These are phyloP conservation scores for Leishmania tropica DNA, from an alignment of 208 protist genomes.

Conservation along the genomic window DNA sequence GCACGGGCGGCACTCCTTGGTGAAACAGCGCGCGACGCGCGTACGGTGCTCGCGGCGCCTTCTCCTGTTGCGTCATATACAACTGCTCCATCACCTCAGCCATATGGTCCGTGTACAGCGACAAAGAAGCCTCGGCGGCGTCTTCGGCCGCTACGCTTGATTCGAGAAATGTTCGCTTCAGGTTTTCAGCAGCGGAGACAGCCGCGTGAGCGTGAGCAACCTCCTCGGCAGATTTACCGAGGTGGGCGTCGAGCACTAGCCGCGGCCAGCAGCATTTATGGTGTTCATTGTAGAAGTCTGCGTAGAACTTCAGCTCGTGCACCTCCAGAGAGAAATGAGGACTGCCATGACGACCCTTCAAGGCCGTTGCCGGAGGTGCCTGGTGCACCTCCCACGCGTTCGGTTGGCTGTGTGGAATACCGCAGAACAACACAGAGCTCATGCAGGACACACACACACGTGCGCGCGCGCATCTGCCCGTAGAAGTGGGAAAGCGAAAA, in stretches of 20 bases:
- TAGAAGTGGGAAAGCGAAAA: background rate
- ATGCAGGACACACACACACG: background rate
- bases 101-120: background rate
- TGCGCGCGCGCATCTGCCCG: background rate
- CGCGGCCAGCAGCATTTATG: slow-evolving; percentile 68
- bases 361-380: background rate
- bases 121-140: background rate
- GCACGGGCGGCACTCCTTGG: slow-evolving; percentile 36
- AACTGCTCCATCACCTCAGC: slow-evolving; percentile 21
- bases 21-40: slow-evolving; percentile 44
- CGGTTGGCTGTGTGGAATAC: slow-evolving; percentile 21
- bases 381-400: slow-evolving; percentile 24
- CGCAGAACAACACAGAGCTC: slow-evolving; percentile 13
- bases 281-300: slow-evolving; percentile 39
- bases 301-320: slow-evolving; percentile 20
- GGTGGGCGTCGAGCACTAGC: slow-evolving; percentile 42
- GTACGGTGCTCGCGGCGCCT: slow-evolving; percentile 17
- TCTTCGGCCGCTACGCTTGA: background rate
- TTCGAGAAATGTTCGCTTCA: background rate
- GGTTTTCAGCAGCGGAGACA: background rate
- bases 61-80: slow-evolving; percentile 21
- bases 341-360: background rate
- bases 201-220: background rate
- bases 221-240: slow-evolving; percentile 16
- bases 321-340: slow-evolving; percentile 9